Evolutionary conservation across 2,329 filamentous ascomycete species (phyloP).

Genomic region (Fonsecaea multimorphosa): DNA sequence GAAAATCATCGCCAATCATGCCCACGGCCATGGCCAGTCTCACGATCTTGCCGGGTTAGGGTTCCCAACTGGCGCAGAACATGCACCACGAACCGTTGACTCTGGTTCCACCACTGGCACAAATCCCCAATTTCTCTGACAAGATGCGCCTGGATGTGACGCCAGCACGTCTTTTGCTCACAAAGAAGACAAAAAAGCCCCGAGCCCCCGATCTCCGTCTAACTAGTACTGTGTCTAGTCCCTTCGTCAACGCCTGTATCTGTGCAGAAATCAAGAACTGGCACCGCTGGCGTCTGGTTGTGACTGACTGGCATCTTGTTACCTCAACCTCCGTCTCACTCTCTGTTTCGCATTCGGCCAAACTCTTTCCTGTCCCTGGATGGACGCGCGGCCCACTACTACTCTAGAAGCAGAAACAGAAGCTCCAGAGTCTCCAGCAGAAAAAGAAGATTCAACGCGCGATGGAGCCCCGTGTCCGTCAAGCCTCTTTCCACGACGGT

Average conservation of each 20-base stretch:
- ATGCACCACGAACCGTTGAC: background rate
- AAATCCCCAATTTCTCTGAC: background rate
- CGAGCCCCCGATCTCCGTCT: constrained; percentile 11
- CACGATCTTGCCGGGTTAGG: constrained; percentile 3
- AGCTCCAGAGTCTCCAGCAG: no score
- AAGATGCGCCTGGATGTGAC: constrained; percentile 28
- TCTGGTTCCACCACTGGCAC: background rate
- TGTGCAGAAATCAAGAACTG: constrained; percentile 3
- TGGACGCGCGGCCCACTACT: constrained; percentile 22
- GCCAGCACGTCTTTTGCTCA: background rate
- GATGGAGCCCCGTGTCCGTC: constrained; percentile 1
- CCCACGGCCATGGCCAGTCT: constrained; percentile 5
- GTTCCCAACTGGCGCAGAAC: constrained; percentile 13
- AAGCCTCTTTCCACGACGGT: background rate
- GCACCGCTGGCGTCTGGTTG: background rate
- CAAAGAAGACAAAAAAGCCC: background rate
- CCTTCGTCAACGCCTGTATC: background rate
- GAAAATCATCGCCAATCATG: constrained; percentile 22
- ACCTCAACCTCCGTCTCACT: constrained; percentile 14
- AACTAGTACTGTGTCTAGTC: background rate
- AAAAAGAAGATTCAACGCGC: constrained; percentile 5
- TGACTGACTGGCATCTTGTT: constrained; percentile 1
- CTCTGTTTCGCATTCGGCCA: constrained; percentile 13
- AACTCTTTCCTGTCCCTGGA: constrained; percentile 1
- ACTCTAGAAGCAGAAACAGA: background rate